phyloP scores from a whole-genome alignment of 192 early-diverging fungal species.

The Paraglomus occultum region DNA sequence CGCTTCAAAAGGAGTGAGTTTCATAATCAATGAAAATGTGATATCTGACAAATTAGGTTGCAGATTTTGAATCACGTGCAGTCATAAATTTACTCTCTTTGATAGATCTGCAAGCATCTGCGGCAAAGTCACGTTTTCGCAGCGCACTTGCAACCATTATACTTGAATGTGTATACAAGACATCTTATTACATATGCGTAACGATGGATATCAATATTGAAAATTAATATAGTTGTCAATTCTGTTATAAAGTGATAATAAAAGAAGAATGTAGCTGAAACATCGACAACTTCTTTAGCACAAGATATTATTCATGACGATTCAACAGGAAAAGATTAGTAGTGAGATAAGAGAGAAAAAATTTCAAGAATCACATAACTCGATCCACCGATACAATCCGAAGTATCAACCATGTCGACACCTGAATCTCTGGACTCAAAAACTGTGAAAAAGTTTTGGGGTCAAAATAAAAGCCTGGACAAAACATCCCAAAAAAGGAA shows the following conservation, averaged over 20 bases:
- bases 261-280: no score
- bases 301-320: conserved; percentile 24
- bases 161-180: conserved; percentile 18
- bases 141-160: conserved; percentile 22
- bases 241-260: no score
- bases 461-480: conserved; percentile 25
- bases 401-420: background rate
- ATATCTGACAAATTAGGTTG: no score
- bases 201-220: conserved; percentile 21
- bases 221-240: no score
- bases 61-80: no score
- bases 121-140: no score
- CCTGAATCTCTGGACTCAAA: conserved; percentile 4
- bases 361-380: conserved; percentile 27
- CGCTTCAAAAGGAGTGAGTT: no score
- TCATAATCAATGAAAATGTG: no score
- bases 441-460: conserved; percentile 11
- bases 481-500: conserved; percentile 23
- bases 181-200: conserved; percentile 20
- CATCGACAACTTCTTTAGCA: conserved; percentile 8
- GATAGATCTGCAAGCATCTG: no score
- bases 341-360: conserved; percentile 26
- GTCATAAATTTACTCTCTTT: no score
- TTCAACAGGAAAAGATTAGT: conserved; percentile 20
- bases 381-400: background rate